A percentile compares a stretch with the other conserved stretches of the same genome.
These are phyloP conservation scores for Coniochaeta sp. DNA, from an alignment of 2,329 filamentous ascomycete genomes.

Conservation along the genomic window DNA sequence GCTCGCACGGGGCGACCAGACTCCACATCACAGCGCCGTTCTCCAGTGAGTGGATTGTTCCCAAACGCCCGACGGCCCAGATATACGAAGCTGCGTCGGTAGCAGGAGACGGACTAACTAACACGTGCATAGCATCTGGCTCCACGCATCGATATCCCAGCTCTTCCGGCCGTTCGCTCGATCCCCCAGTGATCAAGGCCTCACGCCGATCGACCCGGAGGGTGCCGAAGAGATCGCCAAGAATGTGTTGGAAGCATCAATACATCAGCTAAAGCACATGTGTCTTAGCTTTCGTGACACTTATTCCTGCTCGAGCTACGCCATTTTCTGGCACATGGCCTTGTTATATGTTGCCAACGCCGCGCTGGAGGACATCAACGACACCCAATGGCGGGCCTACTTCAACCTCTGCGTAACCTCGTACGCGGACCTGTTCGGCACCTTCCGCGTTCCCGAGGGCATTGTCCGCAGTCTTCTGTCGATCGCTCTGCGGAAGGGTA, in stretches of 20 bases:
- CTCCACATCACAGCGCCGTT: constrained; percentile 5
- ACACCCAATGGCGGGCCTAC: neutral
- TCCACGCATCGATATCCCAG: constrained; percentile 9
- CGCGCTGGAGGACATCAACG: constrained; percentile 9
- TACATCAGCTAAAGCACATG: constrained; percentile 12
- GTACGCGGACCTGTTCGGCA: neutral
- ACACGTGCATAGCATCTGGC: constrained; percentile 3
- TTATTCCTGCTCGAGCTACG: constrained; percentile 6
- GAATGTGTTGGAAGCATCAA: constrained; percentile 5
- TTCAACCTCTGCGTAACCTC: neutral
- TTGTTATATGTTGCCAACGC: constrained; percentile 21
- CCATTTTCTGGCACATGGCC: constrained; percentile 18
- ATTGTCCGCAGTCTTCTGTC: neutral
- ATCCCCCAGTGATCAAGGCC: neutral
- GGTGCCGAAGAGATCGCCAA: neutral
- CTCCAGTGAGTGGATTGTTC: constrained; percentile 9
- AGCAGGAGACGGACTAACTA: neutral
- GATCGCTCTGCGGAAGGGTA: neutral
- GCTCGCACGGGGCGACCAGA: constrained; percentile 5
- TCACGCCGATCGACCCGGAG: neutral
- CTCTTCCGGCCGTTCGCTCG: constrained; percentile 9
- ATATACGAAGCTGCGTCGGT: too few species aligned
- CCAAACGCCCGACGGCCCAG: too few species aligned
- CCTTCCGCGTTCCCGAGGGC: neutral
- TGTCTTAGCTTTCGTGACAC: constrained; percentile 7